These are phyloP conservation scores for Lotmaria passim DNA, from an alignment of 208 protist species.

Conservation along the genomic window DNA sequence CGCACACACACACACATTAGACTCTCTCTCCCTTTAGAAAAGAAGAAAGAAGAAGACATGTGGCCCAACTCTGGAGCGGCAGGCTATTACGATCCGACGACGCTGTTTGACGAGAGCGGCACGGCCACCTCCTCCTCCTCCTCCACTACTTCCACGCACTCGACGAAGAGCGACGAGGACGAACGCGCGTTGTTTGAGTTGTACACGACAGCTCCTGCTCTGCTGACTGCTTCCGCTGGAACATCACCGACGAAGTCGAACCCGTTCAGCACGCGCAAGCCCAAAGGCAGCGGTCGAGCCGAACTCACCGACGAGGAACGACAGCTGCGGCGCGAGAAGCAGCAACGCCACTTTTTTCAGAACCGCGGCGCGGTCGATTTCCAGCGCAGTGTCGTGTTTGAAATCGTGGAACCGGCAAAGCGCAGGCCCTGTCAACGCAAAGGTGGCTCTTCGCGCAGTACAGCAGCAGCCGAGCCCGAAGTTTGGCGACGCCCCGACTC, in stretches of 20 bases:
- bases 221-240: neutral
- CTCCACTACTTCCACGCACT: neutral
- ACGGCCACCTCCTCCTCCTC: conserved; percentile 7
- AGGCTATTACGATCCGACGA: conserved; percentile 29
- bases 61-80: conserved; percentile 1
- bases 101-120: conserved; percentile 19
- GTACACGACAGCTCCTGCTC: neutral
- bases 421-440: neutral
- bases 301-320: neutral
- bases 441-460: too few species aligned
- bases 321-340: conserved; percentile 3
- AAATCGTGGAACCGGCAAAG: neutral
- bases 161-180: conserved; percentile 12
- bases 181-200: neutral
- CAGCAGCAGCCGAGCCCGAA: neutral
- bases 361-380: conserved; percentile 27
- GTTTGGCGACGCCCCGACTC: neutral
- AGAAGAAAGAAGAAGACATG: too few species aligned
- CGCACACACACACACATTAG: conserved; percentile 3
- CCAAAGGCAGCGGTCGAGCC: neutral
- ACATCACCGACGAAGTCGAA: neutral
- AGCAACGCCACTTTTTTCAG: conserved; percentile 12
- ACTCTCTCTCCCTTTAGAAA: too few species aligned
- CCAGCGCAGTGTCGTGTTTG: conserved; percentile 15
- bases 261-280: neutral